Evolutionary conservation across 192 early-diverging fungal species (phyloP).

Genomic region (Spinellus fusiger): DNA sequence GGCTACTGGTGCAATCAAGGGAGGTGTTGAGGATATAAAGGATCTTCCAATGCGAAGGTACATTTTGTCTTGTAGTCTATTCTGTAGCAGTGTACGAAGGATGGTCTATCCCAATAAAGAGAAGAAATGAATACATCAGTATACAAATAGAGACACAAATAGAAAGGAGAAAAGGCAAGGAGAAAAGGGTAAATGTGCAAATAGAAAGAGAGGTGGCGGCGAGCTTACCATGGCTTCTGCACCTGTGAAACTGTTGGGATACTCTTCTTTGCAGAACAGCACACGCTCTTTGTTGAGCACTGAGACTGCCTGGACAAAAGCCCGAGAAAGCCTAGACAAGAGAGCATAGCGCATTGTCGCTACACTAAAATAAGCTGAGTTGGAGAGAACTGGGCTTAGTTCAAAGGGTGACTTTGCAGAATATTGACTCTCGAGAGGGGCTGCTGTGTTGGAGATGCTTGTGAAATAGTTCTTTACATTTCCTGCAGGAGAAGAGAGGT

Average conservation of each 20-base stretch:
- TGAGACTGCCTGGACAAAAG: constrained; percentile 5
- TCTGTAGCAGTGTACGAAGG: background rate
- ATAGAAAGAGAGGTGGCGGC: background rate
- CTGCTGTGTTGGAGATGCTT: too few relatives aligned
- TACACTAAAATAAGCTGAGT: background rate
- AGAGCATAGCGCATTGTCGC: background rate
- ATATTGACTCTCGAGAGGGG: too few relatives aligned
- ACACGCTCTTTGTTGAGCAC: constrained; percentile 1
- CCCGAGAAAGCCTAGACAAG: background rate
- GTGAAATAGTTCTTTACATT: too few relatives aligned
- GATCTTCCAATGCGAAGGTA: constrained; percentile 13
- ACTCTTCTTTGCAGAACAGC: constrained; percentile 24
- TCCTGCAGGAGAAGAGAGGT: too few relatives aligned
- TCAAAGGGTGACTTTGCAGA: background rate
- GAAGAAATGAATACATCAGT: background rate
- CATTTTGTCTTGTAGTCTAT: background rate
- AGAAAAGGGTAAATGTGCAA: background rate
- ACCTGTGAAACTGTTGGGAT: constrained; percentile 33
- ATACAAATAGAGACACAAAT: background rate
- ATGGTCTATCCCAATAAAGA: constrained; percentile 2
- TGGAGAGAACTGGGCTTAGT: background rate
- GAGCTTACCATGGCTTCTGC: constrained; percentile 29
- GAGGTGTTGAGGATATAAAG: constrained; percentile 10
- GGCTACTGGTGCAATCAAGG: constrained; percentile 13
- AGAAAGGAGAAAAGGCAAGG: background rate